Base-by-base conservation (phyloP, 176 grass and related monocot genomes). In the Aegilops sharonensis region DNA sequence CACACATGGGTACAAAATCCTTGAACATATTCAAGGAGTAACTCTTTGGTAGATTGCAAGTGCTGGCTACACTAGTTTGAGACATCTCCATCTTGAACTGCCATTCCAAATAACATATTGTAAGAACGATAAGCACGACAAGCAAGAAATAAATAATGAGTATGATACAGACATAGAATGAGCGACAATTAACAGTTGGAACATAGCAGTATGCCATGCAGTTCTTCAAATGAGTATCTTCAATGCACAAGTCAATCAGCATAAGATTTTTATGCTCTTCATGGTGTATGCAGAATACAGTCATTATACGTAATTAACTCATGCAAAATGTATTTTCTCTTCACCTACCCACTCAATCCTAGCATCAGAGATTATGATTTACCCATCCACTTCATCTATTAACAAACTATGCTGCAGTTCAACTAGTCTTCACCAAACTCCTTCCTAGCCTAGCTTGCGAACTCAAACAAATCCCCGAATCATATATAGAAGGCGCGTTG, bases 61-160 rank as follows among this genome's bases (percentile, higher is more conserved):
- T 87, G 60, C 87, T 85, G 59, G 87, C 68, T 85, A 87, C 85
- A 29, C 85, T 87, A 74, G 87, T 77, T 85, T 92, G 93, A 78
- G 91, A 88, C 93, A 95, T 90, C 86, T 98, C 93, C 95, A 98
- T 98, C 89, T 98, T 98, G 84, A 98, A 98, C 95, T 98, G 95
- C 42, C 31, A 90, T 80, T 83, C 68, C 25, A 72, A 72, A 83
- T 75, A 86, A 75, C n/a, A 86, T 12, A 29, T 31, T 78, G 88
- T 90, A 72, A 83, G 56, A 64, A 78, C 13, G 8, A 78, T 30
- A 56, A 2, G 8, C 13, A 45, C 30, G 9, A 31, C 76, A 84
- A 45, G 47, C 17, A 87, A 39, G 39, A 66, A 64, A 68, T n/a
- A 66, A 64, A 68, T n/a, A 1, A 76, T 52, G 25, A 45, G 5